Evolutionary conservation across 208 protist species (phyloP), one percentile per base, ranked within the genome.

Genomic region (Eutreptiella sp.): DNA sequence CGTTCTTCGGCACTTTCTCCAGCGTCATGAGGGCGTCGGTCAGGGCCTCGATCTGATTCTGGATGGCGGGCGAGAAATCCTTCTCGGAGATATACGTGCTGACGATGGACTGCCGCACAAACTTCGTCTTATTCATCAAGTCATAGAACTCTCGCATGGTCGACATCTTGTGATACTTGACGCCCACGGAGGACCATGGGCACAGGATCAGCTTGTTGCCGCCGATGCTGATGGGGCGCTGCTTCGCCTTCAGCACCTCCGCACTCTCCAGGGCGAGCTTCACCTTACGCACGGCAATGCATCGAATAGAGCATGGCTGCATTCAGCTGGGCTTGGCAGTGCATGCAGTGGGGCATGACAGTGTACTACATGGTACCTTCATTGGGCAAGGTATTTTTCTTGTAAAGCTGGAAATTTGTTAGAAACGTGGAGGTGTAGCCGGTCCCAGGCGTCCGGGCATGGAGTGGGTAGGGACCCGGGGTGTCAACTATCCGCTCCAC

Each of bases 141-240:
- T 57, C 50, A 33, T 57, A 57, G 50, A 57, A 57, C 50, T 57
- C 50, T 9, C 11, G 11, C n/a, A 57, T 57, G n/a, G 33, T 57
- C 21, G 31, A 57, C 36, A 57, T 11, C 14, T 16, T 27, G 28
- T 57, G 14, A 32, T 57, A n/a, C 36, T 57, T 24, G 36, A 57
- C 28, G 26, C 11, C 23, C 11, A 53, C 50, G 11, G 24, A 11
- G 31, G 7, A 53, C 50, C 50, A 57, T n/a, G 50, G 50, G 31
- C 50, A 24, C 16, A 26, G 50, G 21, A 11, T 24, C 14, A 57
- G 21, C 9, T 36, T 11, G 24, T 24, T 54, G 36, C 28, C 36
- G 14, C 11, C 29, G 36, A 57, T 42, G 11, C 23, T 41, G 29
- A 57, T 57, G 14, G 23, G 9, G n/a, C 11, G 50, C 26, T 14